Base-by-base conservation (phyloP, 2,329 filamentous ascomycete genomes). In the Phyllosticta citrichinensis region DNA sequence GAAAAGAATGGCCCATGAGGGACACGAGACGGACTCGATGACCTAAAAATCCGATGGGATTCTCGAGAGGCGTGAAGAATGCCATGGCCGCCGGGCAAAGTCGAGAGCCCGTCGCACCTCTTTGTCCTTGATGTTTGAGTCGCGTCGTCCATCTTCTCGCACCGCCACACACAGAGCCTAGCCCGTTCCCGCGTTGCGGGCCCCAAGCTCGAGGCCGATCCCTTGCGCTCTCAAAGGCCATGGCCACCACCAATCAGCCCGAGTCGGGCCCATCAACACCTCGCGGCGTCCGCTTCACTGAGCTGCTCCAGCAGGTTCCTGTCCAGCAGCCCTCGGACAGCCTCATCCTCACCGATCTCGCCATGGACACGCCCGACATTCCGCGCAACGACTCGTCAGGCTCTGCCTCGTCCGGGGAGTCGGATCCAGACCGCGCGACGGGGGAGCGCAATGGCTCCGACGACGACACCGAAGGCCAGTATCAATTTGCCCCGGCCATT, bases 361-460 rank as follows among this genome's bases (percentile, higher is more conserved):
- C 70, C 47, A 67, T 68, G 63, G 72, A 72, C 58, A 68, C 63
- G 47, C 70, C 70, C 20, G 65, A 65, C 60, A 52, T 62, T 35
- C 62, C 73, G 64, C 74, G 72, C 33, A 68, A 65, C 65, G 79
- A 83, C 66, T 79, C 77, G 47, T 62, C 60, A n/a, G 77, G 75
- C 62, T 61, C 59, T 40, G 77, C 74, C 62, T 79, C 77, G 12
- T 79, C 78, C 22, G 76, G 74, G 63, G 79, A 80, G 52, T 75
- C 74, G 56, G 72, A 75, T 56, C 68, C 69, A 52, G 72, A 75
- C 64, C 79, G 79, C 66, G 73, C 73, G 63, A 74, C 74, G 64
- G 71, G 73, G 66, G 80, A 83, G 66, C 77, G 73, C 55, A 77
- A 80, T 56, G 79, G 75, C 35, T 75, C 74, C 50, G 68, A 70